Percentiles rank a stretch among this genome's conserved stretches.
Conservation (phyloP, 306 rosid species). For the Herpetospermum pedunculosum region DNA sequence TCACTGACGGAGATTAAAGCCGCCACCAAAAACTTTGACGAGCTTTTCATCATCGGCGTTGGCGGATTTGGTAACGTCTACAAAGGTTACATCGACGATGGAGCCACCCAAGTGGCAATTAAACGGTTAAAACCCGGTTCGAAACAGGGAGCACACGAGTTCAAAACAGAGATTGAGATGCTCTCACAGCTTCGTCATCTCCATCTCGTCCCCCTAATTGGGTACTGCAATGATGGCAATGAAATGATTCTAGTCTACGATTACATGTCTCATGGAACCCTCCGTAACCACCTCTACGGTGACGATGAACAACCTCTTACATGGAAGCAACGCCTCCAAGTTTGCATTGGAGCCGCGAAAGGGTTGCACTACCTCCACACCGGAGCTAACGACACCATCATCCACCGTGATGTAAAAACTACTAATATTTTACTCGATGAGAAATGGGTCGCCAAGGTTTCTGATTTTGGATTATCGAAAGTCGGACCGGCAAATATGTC, state of each 20-base stretch:
- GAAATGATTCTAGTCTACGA: conserved; percentile 25
- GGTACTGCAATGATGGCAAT: background rate
- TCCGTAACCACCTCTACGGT: conserved; percentile 4
- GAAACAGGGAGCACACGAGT: conserved; percentile 23
- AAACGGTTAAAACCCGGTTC: conserved; percentile 23
- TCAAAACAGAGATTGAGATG: conserved; percentile 16
- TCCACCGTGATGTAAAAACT: conserved; percentile 40
- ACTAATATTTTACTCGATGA: conserved; percentile 29
- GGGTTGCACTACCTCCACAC: conserved; percentile 34
- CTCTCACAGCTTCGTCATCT: background rate
- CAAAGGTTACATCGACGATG: conserved; percentile 15
- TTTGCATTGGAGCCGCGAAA: background rate
- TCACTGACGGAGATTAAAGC: conserved; percentile 18
- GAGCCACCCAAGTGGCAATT: background rate
- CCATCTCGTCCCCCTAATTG: background rate
- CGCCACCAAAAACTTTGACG: conserved; percentile 20
- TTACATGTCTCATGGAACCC: conserved; percentile 7
- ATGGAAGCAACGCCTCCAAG: conserved; percentile 1
- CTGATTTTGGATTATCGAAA: conserved; percentile 33
- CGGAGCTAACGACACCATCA: conserved; percentile 14
- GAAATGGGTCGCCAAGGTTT: conserved; percentile 29
- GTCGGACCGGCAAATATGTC: conserved; percentile 3
- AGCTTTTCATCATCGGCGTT: conserved; percentile 7
- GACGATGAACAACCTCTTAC: background rate
- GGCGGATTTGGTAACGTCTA: conserved; percentile 38